Evolutionary conservation across 306 rosid species (phyloP).

Genomic region (Trichosanthes cucumerina): DNA sequence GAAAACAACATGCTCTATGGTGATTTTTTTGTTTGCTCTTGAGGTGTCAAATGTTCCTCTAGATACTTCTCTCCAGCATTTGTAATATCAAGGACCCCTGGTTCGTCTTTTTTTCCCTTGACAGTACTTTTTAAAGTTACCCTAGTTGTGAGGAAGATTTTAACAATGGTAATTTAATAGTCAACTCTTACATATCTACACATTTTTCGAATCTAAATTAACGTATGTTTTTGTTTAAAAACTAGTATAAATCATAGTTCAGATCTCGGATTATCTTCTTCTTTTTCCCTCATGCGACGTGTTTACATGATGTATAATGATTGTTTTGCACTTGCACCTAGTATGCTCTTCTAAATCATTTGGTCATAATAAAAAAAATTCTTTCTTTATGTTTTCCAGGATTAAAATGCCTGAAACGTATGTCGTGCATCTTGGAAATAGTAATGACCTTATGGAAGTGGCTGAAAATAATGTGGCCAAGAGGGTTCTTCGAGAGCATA

Average conservation of each 20-base stretch:
- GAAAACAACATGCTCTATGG: not conserved
- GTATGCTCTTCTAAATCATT: not conserved
- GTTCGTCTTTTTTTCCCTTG: not conserved
- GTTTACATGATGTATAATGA: not conserved
- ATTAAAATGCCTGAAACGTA: conserved; percentile 80
- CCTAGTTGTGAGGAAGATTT: not conserved
- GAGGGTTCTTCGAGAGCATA: conserved; percentile 89
- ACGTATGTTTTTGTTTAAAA: not conserved
- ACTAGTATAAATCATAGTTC: not conserved
- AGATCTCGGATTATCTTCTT: not conserved
- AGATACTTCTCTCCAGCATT: not conserved
- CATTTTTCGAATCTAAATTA: not conserved
- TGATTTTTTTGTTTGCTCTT: not conserved
- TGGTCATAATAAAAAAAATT: not conserved
- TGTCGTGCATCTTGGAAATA: conserved; percentile 96
- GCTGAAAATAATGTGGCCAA: conserved; percentile 81
- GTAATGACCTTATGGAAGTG: conserved; percentile 93
- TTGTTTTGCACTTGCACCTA: not conserved
- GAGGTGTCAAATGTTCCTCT: not conserved
- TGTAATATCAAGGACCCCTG: not conserved
- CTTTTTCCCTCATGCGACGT: not conserved
- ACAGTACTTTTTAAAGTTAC: not conserved
- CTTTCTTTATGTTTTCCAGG: conserved; percentile 24
- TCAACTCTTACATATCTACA: not conserved
- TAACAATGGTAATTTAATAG: not conserved